These are phyloP conservation scores for Orbilia quercus DNA, from an alignment of 2,329 filamentous ascomycete species.

Conservation along the genomic window DNA sequence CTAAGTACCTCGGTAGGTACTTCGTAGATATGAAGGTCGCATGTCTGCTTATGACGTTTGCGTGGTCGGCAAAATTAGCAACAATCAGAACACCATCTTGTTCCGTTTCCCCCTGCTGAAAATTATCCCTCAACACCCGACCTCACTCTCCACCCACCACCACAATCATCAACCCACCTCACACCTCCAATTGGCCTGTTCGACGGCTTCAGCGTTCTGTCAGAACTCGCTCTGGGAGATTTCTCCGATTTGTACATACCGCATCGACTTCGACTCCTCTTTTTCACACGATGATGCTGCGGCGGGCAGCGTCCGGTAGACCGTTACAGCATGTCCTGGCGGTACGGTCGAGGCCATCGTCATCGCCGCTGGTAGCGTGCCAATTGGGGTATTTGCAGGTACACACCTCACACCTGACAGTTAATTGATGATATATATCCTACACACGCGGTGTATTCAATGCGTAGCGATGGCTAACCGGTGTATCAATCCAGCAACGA, in stretches of 20 bases:
- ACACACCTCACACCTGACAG: neutral
- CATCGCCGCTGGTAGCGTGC: constrained; percentile 29
- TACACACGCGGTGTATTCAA: neutral
- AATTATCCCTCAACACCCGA: constrained; percentile 55
- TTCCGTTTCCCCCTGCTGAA: constrained; percentile 36
- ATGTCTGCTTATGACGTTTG: constrained; percentile 29
- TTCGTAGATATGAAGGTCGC: too few relatives aligned
- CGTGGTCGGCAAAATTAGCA: constrained; percentile 26
- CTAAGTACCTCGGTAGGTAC: too few relatives aligned
- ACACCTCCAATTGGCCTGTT: constrained; percentile 19
- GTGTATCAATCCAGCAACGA: constrained; percentile 35
- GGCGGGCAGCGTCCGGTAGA: constrained; percentile 50
- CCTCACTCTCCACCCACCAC: constrained; percentile 7
- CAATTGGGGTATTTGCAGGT: constrained; percentile 48
- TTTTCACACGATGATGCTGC: constrained; percentile 50
- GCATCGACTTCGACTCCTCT: neutral
- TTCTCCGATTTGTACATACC: constrained; percentile 12
- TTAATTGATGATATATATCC: constrained; percentile 2
- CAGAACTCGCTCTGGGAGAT: neutral
- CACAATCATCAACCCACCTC: constrained; percentile 2
- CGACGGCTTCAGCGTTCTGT: constrained; percentile 17
- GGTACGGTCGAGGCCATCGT: constrained; percentile 27
- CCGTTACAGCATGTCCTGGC: constrained; percentile 42
- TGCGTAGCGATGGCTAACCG: neutral
- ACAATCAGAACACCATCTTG: constrained; percentile 1